A percentile compares a stretch with the other conserved stretches of the same genome.
Evolutionary conservation across 495 filamentous ascomycete species (phyloP).

Genomic region (Penicillium coprophilum): DNA sequence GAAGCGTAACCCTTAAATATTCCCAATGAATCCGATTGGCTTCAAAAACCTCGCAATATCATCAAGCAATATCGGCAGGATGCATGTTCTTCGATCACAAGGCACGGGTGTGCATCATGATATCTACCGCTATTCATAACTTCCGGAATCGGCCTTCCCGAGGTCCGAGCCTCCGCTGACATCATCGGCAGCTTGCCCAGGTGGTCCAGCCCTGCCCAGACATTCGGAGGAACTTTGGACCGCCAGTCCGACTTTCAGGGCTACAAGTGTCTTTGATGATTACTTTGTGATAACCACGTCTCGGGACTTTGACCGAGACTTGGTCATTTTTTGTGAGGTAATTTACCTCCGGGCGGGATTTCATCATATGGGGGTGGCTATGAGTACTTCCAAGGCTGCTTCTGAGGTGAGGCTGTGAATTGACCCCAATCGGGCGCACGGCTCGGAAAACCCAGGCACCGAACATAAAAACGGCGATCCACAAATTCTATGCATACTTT

Average conservation of each 20-base stretch:
- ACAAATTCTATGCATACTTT: neutral
- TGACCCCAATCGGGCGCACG: neutral
- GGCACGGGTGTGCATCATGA: neutral
- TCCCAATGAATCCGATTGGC: neutral
- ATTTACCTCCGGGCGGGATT: neutral
- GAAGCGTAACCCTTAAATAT: slow-evolving; percentile 13
- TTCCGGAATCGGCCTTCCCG: neutral
- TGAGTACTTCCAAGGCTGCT: neutral
- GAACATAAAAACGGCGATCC: neutral
- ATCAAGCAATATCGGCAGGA: neutral
- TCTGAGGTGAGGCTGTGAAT: slow-evolving; percentile 6
- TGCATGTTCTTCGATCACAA: neutral
- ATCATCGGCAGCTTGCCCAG: neutral
- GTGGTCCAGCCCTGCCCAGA: too few species aligned
- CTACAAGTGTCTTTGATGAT: neutral
- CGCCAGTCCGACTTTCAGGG: neutral
- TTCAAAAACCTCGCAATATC: neutral
- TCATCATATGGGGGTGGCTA: neutral
- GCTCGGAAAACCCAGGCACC: neutral
- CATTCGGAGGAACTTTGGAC: neutral
- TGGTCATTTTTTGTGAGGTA: neutral
- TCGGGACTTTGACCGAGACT: neutral
- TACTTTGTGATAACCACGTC: neutral
- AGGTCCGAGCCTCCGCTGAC: neutral
- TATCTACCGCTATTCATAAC: neutral